Percentiles rank a stretch among this genome's conserved stretches.
phyloP scores from a whole-genome alignment of 345 rosid species.

The Gossypium bickii region DNA sequence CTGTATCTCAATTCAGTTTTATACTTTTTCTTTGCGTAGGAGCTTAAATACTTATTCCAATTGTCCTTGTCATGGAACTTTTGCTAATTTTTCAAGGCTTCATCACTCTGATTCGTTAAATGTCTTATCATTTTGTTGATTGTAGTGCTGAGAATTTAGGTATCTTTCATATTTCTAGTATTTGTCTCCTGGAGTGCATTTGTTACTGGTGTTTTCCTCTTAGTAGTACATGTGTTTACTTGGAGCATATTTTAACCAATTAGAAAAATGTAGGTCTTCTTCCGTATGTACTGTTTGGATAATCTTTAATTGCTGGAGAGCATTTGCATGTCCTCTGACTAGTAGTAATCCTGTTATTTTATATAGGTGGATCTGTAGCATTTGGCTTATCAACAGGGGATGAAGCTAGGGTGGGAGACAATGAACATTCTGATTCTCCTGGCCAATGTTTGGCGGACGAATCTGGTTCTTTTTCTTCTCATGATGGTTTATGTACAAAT shows the following conservation, averaged over 20 bases:
- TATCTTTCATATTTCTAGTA: background rate
- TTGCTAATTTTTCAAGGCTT: background rate
- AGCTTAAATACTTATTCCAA: background rate
- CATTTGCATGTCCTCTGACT: background rate
- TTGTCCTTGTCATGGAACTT: background rate
- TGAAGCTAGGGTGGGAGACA: constrained; percentile 20
- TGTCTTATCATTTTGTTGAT: background rate
- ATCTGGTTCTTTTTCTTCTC: constrained; percentile 20
- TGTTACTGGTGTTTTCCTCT: background rate
- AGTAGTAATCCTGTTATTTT: background rate
- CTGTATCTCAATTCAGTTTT: background rate
- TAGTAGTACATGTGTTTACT: background rate
- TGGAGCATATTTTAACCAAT: background rate
- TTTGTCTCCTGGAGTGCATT: background rate
- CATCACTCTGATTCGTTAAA: background rate
- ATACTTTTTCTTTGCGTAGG: background rate
- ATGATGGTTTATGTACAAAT: constrained; percentile 20
- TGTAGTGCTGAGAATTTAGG: background rate
- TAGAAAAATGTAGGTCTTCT: background rate
- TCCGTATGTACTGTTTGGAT: background rate
- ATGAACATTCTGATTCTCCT: constrained; percentile 19
- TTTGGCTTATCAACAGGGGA: constrained; percentile 31
- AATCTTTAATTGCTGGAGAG: background rate
- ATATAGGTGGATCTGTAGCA: constrained; percentile 44
- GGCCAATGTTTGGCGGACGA: constrained; percentile 25